phyloP scores from a whole-genome alignment of 768 basidiomycete species.

The Suillus occidentalis region DNA sequence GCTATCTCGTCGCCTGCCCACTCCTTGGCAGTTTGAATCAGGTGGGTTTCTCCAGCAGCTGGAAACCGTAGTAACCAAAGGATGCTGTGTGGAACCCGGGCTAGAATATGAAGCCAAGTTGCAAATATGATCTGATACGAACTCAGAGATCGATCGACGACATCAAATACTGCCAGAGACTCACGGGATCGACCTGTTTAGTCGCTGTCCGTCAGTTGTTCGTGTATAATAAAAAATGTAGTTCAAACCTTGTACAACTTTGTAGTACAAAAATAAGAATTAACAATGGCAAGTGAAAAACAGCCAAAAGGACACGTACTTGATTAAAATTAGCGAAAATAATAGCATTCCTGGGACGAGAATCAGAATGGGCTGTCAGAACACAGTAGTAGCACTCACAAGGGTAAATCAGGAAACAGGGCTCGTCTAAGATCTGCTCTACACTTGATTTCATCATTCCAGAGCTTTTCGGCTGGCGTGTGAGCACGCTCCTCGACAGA shows the following conservation, averaged over 20 bases:
- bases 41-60: conserved; percentile 44
- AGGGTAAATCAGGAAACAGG: conserved; percentile 45
- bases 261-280: conserved; percentile 11
- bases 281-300: neutral
- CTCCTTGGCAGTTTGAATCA: conserved; percentile 38
- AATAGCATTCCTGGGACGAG: conserved; percentile 36
- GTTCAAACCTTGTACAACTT: conserved; percentile 45
- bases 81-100: conserved; percentile 43
- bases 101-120: conserved; percentile 49
- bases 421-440: conserved; percentile 37
- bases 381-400: conserved; percentile 26
- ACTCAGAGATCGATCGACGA: conserved; percentile 8
- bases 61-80: conserved; percentile 57
- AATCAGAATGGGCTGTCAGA: neutral
- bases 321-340: conserved; percentile 58
- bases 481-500: conserved; percentile 15
- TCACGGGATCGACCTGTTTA: conserved; percentile 37
- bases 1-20: conserved; percentile 51
- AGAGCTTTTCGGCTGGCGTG: conserved; percentile 25
- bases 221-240: neutral
- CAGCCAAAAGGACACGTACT: conserved; percentile 25
- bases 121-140: conserved; percentile 39
- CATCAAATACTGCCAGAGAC: conserved; percentile 1
- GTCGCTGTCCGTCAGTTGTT: neutral
- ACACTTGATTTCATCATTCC: conserved; percentile 40